Evolutionary conservation across 129 eudicot genomes (phyloP).

Genomic region (Deinandra increscens): DNA sequence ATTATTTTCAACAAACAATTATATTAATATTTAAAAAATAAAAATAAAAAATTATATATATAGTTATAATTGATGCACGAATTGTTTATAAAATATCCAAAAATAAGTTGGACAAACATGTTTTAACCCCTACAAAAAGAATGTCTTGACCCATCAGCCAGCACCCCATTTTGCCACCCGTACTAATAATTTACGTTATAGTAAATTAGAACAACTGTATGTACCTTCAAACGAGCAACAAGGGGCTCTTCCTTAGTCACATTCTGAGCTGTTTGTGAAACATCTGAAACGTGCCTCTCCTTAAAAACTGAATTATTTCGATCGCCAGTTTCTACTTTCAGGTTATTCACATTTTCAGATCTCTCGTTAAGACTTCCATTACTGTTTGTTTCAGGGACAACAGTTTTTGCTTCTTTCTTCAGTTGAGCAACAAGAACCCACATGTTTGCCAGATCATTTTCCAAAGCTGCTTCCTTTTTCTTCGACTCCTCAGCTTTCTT

Average conservation of each 20-base stretch:
- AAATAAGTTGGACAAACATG: not conserved
- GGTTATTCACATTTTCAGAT: slow-evolving; percentile 27
- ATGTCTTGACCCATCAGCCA: not conserved
- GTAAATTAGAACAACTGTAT: not conserved
- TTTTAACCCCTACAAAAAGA: not conserved
- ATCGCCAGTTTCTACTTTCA: slow-evolving; percentile 40
- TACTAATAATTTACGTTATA: not conserved
- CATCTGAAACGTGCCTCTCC: slow-evolving; percentile 44
- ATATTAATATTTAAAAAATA: not conserved
- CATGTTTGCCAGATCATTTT: slow-evolving; percentile 95
- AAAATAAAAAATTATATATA: not conserved
- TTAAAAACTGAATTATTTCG: slow-evolving; percentile 35
- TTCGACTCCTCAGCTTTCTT: slow-evolving; percentile 69
- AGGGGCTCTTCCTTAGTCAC: slow-evolving; percentile 77
- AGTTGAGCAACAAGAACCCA: slow-evolving; percentile 99
- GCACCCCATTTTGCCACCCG: not conserved
- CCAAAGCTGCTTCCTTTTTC: slow-evolving; percentile 82
- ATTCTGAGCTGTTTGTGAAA: slow-evolving; percentile 34
- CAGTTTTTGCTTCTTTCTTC: slow-evolving; percentile 62
- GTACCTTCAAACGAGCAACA: slow-evolving; percentile 88
- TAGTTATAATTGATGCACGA: not conserved
- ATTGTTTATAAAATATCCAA: not conserved
- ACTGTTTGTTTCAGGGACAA: slow-evolving; percentile 37
- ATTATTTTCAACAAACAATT: not conserved
- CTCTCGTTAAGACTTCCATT: slow-evolving; percentile 35